A percentile compares a stretch with the other conserved stretches of the same genome.
Conservation (phyloP, 2,329 filamentous ascomycete species). For the Didymella segeticola region DNA sequence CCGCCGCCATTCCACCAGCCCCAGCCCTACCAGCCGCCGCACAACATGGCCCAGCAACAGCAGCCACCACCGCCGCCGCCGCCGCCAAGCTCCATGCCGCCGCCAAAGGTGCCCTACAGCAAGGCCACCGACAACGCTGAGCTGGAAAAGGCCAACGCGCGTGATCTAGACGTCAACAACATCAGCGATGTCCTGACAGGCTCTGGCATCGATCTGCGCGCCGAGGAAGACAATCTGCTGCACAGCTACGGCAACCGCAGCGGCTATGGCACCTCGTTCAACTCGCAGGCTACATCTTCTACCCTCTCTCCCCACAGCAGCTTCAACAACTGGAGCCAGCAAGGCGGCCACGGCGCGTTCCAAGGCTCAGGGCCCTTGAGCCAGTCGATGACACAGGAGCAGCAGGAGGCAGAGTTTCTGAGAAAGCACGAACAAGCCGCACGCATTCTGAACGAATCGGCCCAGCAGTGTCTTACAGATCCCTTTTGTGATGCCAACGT, state of each 20-base stretch:
- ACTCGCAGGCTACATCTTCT: conserved; percentile 45
- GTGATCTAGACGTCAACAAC: conserved; percentile 70
- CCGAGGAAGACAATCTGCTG: conserved; percentile 83
- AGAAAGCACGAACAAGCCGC: conserved; percentile 71
- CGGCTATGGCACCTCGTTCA: conserved; percentile 55
- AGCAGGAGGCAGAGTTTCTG: conserved; percentile 69
- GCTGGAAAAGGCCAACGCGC: conserved; percentile 61
- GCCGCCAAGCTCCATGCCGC: conserved; percentile 61
- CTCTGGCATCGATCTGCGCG: conserved; percentile 84
- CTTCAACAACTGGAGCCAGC: conserved; percentile 55
- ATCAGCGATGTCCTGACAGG: conserved; percentile 83
- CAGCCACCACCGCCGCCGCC: conserved; percentile 24
- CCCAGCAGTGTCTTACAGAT: conserved; percentile 74
- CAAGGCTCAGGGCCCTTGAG: conserved; percentile 48
- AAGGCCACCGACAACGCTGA: conserved; percentile 52
- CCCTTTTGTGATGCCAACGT: conserved; percentile 73
- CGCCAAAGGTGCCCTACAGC: conserved; percentile 65
- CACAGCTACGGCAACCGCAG: conserved; percentile 64
- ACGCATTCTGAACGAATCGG: conserved; percentile 64
- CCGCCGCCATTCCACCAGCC: conserved; percentile 60
- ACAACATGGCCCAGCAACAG: conserved; percentile 28
- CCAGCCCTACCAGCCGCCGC: conserved; percentile 50
- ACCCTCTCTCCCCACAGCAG: conserved; percentile 52
- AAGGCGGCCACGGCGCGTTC: conserved; percentile 47
- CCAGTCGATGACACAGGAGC: conserved; percentile 69